Evolutionary conservation across 2,329 filamentous ascomycete species (phyloP).

Genomic region (Aspergillus tanneri): DNA sequence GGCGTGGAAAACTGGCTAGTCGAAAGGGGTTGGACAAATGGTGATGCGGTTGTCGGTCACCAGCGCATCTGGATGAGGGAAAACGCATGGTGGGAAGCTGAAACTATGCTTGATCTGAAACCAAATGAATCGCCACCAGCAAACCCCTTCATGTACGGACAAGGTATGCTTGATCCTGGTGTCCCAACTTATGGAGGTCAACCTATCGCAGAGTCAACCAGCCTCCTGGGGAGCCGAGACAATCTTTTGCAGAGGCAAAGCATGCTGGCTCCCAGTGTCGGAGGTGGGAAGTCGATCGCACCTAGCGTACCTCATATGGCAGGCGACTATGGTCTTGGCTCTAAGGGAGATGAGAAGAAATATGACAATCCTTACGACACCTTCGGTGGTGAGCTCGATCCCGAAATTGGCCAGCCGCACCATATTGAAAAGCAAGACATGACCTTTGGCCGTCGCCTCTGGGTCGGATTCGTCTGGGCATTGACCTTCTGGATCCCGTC

Average conservation of each 20-base stretch:
- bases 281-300: slow-evolving; percentile 56
- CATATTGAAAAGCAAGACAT: slow-evolving; percentile 70
- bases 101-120: slow-evolving; percentile 91
- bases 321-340: slow-evolving; percentile 87
- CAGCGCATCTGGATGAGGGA: slow-evolving; percentile 97
- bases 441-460: slow-evolving; percentile 65
- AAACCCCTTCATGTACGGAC: slow-evolving; percentile 53
- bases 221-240: slow-evolving; percentile 68
- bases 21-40: slow-evolving; percentile 96
- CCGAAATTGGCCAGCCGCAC: slow-evolving; percentile 74
- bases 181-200: slow-evolving; percentile 65
- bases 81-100: slow-evolving; percentile 94
- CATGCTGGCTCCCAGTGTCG: slow-evolving; percentile 50
- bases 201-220: slow-evolving; percentile 58
- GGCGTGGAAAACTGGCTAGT: slow-evolving; percentile 93
- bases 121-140: slow-evolving; percentile 52
- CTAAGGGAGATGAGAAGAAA: slow-evolving; percentile 76
- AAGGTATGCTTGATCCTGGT: slow-evolving; percentile 65
- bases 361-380: slow-evolving; percentile 71
- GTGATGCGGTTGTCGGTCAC: slow-evolving; percentile 85
- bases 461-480: slow-evolving; percentile 81
- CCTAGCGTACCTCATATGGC: slow-evolving; percentile 51
- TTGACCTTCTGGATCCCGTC: slow-evolving; percentile 95
- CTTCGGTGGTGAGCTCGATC: slow-evolving; percentile 70
- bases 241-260: slow-evolving; percentile 56